phyloP scores from a whole-genome alignment of 768 basidiomycete species.

The Fomitopsis serialis region DNA sequence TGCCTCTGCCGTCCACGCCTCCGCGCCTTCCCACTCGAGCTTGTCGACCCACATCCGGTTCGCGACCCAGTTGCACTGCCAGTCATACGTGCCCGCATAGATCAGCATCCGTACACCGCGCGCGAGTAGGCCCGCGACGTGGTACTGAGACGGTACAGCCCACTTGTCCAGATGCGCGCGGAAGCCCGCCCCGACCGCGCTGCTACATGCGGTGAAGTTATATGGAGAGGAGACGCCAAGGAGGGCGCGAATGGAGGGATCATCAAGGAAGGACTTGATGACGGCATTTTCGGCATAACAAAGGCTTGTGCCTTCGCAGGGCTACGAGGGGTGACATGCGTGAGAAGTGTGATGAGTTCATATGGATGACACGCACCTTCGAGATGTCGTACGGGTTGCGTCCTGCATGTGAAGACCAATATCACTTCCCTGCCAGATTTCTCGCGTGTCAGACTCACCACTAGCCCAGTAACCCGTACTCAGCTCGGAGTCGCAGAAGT shows the following conservation, averaged over 20 bases:
- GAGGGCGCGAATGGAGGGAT: conserved; percentile 34
- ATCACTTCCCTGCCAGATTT: too few species aligned
- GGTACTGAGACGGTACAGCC: conserved; percentile 51
- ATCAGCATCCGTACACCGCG: conserved; percentile 70
- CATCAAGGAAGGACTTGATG: conserved; percentile 44
- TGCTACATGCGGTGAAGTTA: conserved; percentile 56
- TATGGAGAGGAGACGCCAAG: conserved; percentile 41
- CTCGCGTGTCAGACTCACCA: too few species aligned
- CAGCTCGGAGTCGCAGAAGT: conserved; percentile 58
- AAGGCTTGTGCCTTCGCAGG: conserved; percentile 24
- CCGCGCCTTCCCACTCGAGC: conserved; percentile 66
- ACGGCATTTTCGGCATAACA: conserved; percentile 35
- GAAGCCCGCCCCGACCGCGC: conserved; percentile 46
- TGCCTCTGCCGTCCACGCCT: conserved; percentile 39
- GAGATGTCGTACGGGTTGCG: conserved; percentile 56
- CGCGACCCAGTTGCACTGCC: conserved; percentile 77
- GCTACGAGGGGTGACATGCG: conserved; percentile 5
- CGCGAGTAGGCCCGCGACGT: conserved; percentile 67
- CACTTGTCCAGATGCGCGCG: conserved; percentile 56
- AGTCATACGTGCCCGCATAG: conserved; percentile 72
- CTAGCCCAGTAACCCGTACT: conserved; percentile 34
- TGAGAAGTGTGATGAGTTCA: not conserved
- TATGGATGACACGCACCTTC: conserved; percentile 33
- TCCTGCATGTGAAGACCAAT: too few species aligned
- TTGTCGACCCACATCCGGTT: conserved; percentile 74